These are phyloP conservation scores for Oryza glaberrima DNA, from an alignment of 176 grass and related monocot genomes.

Conservation along the genomic window DNA sequence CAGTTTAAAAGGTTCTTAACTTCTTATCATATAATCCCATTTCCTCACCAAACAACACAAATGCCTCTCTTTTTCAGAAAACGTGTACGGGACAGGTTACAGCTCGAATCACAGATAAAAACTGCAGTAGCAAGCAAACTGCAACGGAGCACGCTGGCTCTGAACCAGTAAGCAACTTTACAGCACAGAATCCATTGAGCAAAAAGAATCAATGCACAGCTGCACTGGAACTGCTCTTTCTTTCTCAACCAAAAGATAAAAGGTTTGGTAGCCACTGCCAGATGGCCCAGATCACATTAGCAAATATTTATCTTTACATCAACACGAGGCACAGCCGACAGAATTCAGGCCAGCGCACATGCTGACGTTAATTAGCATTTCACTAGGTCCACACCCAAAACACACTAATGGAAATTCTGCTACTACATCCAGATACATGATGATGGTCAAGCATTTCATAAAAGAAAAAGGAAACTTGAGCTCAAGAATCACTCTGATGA, in stretches of 20 bases:
- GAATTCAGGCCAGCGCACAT: neutral
- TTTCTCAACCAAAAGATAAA: conserved; percentile 34
- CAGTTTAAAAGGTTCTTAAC: neutral
- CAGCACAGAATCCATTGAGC: conserved; percentile 31
- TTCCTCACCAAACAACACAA: neutral
- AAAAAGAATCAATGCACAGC: conserved; percentile 21
- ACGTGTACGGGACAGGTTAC: neutral
- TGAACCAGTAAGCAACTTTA: conserved; percentile 45
- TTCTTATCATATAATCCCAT: neutral
- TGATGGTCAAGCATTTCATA: neutral
- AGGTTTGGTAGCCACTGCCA: conserved; percentile 7
- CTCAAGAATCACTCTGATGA: conserved; percentile 12
- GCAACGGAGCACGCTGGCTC: conserved; percentile 6
- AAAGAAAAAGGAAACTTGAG: conserved; percentile 27
- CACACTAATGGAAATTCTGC: conserved; percentile 9
- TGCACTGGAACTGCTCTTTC: conserved; percentile 20
- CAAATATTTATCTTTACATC: conserved; percentile 29
- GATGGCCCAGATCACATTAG: conserved; percentile 34
- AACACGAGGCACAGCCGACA: neutral
- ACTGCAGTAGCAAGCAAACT: conserved; percentile 5
- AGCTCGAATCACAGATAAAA: conserved; percentile 9
- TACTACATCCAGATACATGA: conserved; percentile 27
- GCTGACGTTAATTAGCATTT: conserved; percentile 18
- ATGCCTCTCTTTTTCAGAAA: neutral
- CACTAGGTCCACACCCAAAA: conserved; percentile 38